Evolutionary conservation across 2,329 filamentous ascomycete species (phyloP).

Genomic region (Penicillium griseofulvum): DNA sequence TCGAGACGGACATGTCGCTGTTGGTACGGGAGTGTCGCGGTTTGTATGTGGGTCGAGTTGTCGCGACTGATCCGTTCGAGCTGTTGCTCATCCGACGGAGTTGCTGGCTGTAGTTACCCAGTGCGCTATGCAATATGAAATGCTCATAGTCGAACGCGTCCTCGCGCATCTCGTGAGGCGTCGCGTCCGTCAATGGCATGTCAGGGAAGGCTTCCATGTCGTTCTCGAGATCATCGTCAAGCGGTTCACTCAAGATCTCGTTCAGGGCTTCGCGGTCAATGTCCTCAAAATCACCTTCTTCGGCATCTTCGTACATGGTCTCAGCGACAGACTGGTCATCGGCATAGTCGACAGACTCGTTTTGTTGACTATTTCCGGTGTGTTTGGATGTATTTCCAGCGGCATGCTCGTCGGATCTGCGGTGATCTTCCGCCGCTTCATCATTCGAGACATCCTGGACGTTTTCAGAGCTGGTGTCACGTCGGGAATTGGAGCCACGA

Average conservation of each 20-base stretch:
- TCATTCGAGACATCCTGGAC: slow-evolving; percentile 10
- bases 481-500: slow-evolving; percentile 35
- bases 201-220: slow-evolving; percentile 13
- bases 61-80: slow-evolving; percentile 52
- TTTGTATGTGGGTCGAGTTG: slow-evolving; percentile 41
- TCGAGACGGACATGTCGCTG: slow-evolving; percentile 61
- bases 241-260: slow-evolving; percentile 50
- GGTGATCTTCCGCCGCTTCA: slow-evolving; percentile 6
- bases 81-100: slow-evolving; percentile 33
- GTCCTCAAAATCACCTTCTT: slow-evolving; percentile 43
- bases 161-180: slow-evolving; percentile 86
- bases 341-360: slow-evolving; percentile 23
- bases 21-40: slow-evolving; percentile 49
- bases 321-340: slow-evolving; percentile 30
- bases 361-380: slow-evolving; percentile 8
- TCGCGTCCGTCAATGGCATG: slow-evolving; percentile 47
- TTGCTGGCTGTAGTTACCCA: slow-evolving; percentile 60
- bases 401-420: slow-evolving; percentile 3
- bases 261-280: slow-evolving; percentile 64
- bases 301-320: slow-evolving; percentile 45
- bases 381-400: slow-evolving; percentile 1
- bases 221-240: slow-evolving; percentile 41
- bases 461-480: slow-evolving; percentile 37
- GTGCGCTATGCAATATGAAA: slow-evolving; percentile 89
- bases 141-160: slow-evolving; percentile 97